phyloP scores from a whole-genome alignment of 1,139 yeast genomes.

The Geotrichum phurueaensis region DNA sequence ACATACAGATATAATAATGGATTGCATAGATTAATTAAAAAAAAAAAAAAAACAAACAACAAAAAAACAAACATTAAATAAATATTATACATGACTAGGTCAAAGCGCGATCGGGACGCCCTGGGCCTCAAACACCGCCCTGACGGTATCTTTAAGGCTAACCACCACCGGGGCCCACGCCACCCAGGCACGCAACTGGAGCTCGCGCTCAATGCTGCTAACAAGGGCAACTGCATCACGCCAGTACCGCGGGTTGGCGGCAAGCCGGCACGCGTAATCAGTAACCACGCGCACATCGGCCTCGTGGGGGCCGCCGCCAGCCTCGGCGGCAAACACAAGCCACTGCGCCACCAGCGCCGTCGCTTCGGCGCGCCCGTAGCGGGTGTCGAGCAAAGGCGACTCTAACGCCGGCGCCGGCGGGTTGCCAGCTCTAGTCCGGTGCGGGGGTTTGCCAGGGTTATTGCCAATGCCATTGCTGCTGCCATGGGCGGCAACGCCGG shows the following conservation, averaged over 20 bases:
- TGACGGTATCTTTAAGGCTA: background rate
- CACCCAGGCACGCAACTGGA: background rate
- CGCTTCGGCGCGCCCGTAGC: background rate
- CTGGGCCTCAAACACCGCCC: background rate
- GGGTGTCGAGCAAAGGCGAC: background rate
- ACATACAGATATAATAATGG: background rate
- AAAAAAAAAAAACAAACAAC: background rate
- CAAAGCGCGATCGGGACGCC: background rate
- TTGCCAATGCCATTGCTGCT: background rate
- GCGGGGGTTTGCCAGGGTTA: background rate
- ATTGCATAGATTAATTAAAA: background rate
- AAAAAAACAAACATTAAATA: background rate
- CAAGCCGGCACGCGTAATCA: background rate
- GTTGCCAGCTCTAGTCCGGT: too few species aligned
- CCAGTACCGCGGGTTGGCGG: background rate
- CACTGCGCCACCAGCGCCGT: background rate
- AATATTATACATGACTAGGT: too few species aligned
- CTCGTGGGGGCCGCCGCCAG: slow-evolving; percentile 16
- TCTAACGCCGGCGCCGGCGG: background rate
- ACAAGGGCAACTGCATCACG: background rate
- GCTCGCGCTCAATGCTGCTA: background rate
- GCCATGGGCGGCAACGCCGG: too few species aligned
- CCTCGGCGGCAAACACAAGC: background rate
- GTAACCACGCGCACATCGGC: slow-evolving; percentile 10
- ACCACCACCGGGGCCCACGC: background rate